Conservation (phyloP, 2,329 filamentous ascomycete genomes). For the Huntiella savannae region DNA sequence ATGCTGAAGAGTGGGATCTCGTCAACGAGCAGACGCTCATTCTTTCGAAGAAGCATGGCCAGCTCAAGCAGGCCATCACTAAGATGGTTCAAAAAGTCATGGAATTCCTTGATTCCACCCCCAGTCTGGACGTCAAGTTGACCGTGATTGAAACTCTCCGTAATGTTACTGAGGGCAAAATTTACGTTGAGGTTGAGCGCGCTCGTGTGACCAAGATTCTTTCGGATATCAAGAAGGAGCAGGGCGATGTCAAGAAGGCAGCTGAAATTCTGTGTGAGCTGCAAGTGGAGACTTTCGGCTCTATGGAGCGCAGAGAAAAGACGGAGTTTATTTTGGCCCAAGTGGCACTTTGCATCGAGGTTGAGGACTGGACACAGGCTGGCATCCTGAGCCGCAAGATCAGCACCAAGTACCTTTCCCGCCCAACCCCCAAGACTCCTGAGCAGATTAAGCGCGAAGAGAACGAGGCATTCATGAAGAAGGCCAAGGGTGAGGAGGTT, state of each 20-base stretch:
- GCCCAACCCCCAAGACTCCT: slow-evolving; percentile 76
- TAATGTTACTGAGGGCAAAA: slow-evolving; percentile 97
- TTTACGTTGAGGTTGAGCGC: slow-evolving; percentile 96
- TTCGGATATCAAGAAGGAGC: slow-evolving; percentile 91
- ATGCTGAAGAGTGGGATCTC: slow-evolving; percentile 79
- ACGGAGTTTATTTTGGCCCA: slow-evolving; percentile 96
- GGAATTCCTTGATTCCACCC: slow-evolving; percentile 72
- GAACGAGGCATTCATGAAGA: slow-evolving; percentile 75
- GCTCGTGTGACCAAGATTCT: slow-evolving; percentile 87
- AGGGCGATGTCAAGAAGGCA: slow-evolving; percentile 78
- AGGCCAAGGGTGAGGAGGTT: slow-evolving; percentile 59
- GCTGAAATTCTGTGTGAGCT: slow-evolving; percentile 90
- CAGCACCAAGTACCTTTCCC: slow-evolving; percentile 76
- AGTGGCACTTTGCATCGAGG: slow-evolving; percentile 86
- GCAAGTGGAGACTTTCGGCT: slow-evolving; percentile 96
- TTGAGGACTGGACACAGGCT: slow-evolving; percentile 88
- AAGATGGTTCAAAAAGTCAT: slow-evolving; percentile 98
- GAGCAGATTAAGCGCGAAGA: slow-evolving; percentile 82
- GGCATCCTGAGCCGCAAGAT: slow-evolving; percentile 91
- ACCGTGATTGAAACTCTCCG: slow-evolving; percentile 86
- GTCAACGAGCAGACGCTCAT: slow-evolving; percentile 93
- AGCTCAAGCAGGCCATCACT: slow-evolving; percentile 96
- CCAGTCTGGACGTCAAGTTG: slow-evolving; percentile 71
- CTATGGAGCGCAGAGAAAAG: slow-evolving; percentile 94
- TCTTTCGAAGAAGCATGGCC: slow-evolving; percentile 97